Evolutionary conservation across 2,329 filamentous ascomycete genomes (phyloP).

Genomic region (Fusarium redolens): DNA sequence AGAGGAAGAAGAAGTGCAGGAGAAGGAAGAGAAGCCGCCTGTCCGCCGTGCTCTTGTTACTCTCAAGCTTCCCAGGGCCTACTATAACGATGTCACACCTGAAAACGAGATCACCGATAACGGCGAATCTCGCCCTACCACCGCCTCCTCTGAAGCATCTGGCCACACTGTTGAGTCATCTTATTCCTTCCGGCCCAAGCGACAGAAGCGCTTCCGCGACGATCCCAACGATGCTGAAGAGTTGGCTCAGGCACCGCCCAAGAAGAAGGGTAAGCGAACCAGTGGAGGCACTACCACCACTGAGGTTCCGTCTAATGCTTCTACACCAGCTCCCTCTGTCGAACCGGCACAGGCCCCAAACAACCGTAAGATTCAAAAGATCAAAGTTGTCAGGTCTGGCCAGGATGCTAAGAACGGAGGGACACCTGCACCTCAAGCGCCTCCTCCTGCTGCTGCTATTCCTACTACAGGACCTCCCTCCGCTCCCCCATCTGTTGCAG

Average conservation of each 20-base stretch:
- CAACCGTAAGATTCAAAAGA: slow-evolving; percentile 52
- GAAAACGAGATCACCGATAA: slow-evolving; percentile 53
- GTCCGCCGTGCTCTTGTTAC: slow-evolving; percentile 49
- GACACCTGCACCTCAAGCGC: slow-evolving; percentile 2
- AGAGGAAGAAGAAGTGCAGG: slow-evolving; percentile 21
- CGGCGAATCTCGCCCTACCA: slow-evolving; percentile 63
- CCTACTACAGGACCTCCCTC: slow-evolving; percentile 22
- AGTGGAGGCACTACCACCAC: slow-evolving; percentile 21
- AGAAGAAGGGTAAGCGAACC: slow-evolving; percentile 52
- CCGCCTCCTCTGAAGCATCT: slow-evolving; percentile 64
- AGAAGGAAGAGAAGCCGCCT: slow-evolving; percentile 45
- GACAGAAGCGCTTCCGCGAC: slow-evolving; percentile 65
- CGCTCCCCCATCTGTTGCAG: slow-evolving; percentile 16
- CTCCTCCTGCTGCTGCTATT: slow-evolving; percentile 14
- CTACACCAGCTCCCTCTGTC: slow-evolving; percentile 33
- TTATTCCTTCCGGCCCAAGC: slow-evolving; percentile 66
- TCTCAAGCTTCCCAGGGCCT: slow-evolving; percentile 56
- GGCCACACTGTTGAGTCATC: slow-evolving; percentile 61
- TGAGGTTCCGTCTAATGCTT: slow-evolving; percentile 28
- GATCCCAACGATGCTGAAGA: slow-evolving; percentile 58
- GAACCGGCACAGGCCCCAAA: slow-evolving; percentile 35
- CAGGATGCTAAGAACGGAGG: slow-evolving; percentile 47
- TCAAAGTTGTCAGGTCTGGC: slow-evolving; percentile 52
- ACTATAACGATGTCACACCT: slow-evolving; percentile 53
- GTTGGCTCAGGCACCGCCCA: slow-evolving; percentile 51